Evolutionary conservation across 345 rosid genomes (phyloP).

Genomic region (Passiflora organensis): DNA sequence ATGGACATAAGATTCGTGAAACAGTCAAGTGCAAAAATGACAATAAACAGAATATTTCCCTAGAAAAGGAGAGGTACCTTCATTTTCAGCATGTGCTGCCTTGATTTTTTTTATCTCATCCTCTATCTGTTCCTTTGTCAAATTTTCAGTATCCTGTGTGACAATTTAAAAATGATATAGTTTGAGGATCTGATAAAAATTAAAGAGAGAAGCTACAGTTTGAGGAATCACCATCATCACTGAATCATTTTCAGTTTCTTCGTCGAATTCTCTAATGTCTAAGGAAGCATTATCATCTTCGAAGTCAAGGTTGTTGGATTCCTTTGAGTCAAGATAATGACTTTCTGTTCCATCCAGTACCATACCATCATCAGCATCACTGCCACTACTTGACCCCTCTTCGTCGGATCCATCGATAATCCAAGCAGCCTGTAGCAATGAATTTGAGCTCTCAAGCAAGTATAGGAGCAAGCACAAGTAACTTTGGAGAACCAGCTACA

Average conservation of each 20-base stretch:
- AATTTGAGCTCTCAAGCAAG: neutral
- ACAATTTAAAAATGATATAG: slow-evolving; percentile 2
- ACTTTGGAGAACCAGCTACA: neutral
- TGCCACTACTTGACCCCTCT: slow-evolving; percentile 46
- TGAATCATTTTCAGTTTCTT: slow-evolving; percentile 73
- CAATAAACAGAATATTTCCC: neutral
- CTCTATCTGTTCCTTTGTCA: slow-evolving; percentile 78
- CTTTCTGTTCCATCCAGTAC: slow-evolving; percentile 59
- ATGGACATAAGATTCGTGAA: neutral
- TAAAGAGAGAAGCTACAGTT: neutral
- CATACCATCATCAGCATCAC: slow-evolving; percentile 62
- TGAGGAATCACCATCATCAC: slow-evolving; percentile 60
- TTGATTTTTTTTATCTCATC: slow-evolving; percentile 72
- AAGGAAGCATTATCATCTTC: slow-evolving; percentile 70
- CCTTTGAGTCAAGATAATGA: slow-evolving; percentile 33
- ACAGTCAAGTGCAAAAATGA: too few species aligned
- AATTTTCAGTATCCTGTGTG: slow-evolving; percentile 71
- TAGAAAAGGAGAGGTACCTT: slow-evolving; percentile 43
- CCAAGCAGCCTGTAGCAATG: slow-evolving; percentile 83
- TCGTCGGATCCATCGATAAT: slow-evolving; percentile 70
- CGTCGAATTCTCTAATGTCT: slow-evolving; percentile 55
- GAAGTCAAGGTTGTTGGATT: slow-evolving; percentile 29
- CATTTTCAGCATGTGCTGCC: slow-evolving; percentile 87
- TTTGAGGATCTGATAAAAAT: neutral
- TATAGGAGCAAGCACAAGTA: neutral